A percentile compares a stretch with the other conserved stretches of the same genome.
These are phyloP conservation scores for Tulasnella calospora DNA, from an alignment of 768 basidiomycete genomes.

Conservation along the genomic window DNA sequence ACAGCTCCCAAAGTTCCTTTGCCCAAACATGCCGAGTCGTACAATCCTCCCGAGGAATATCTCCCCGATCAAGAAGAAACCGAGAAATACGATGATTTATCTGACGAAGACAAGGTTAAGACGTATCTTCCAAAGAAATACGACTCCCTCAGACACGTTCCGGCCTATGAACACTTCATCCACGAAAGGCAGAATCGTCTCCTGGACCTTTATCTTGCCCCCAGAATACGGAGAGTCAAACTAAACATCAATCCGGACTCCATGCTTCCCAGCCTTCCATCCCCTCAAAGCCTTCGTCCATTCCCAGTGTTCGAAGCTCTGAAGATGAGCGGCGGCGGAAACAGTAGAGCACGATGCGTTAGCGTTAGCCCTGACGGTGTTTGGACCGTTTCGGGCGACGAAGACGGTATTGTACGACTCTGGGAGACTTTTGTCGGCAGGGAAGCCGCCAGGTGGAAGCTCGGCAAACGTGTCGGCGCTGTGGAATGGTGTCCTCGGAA, in stretches of 20 bases:
- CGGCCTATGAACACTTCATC: conserved; percentile 86
- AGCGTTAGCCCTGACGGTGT: conserved; percentile 81
- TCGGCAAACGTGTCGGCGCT: conserved; percentile 72
- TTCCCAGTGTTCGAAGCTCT: conserved; percentile 87
- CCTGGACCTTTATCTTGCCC: conserved; percentile 93
- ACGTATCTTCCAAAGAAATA: conserved; percentile 88
- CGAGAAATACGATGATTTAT: conserved; percentile 72
- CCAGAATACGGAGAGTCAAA: conserved; percentile 78
- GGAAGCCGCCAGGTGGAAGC: conserved; percentile 81
- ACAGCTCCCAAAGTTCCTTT: conserved; percentile 88
- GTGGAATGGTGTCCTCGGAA: conserved; percentile 90
- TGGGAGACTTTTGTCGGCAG: conserved; percentile 92
- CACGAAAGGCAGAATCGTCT: conserved; percentile 91
- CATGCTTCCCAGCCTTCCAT: conserved; percentile 90
- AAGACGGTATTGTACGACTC: conserved; percentile 74
- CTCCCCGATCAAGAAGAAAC: conserved; percentile 78
- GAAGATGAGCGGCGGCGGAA: conserved; percentile 56
- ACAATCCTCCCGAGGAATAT: conserved; percentile 97
- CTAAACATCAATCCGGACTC: conserved; percentile 89
- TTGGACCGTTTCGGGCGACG: conserved; percentile 91
- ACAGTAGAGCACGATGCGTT: conserved; percentile 64
- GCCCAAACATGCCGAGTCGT: conserved; percentile 93
- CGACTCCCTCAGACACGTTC: conserved; percentile 78
- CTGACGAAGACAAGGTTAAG: conserved; percentile 83
- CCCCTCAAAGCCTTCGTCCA: conserved; percentile 82